Conservation (phyloP, 1,139 yeast genomes). For the Petasospora rhodanensis region DNA sequence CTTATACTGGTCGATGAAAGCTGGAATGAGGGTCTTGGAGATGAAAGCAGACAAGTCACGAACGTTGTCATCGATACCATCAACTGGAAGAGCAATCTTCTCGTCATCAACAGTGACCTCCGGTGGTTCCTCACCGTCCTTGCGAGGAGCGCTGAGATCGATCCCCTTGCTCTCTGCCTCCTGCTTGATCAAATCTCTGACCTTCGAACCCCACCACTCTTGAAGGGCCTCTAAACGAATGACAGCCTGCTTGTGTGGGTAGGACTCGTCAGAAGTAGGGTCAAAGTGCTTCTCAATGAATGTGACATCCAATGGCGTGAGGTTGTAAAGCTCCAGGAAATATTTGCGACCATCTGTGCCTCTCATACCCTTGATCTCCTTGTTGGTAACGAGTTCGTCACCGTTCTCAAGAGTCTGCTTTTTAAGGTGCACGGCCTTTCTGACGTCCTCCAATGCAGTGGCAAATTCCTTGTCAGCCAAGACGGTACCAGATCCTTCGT, state of each 20-base stretch:
- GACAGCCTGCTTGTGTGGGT: slow-evolving; percentile 79
- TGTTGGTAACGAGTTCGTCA: slow-evolving; percentile 57
- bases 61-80: slow-evolving; percentile 63
- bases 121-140: slow-evolving; percentile 34
- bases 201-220: slow-evolving; percentile 79
- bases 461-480: slow-evolving; percentile 48
- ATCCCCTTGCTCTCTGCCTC: slow-evolving; percentile 38
- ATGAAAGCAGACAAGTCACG: slow-evolving; percentile 66
- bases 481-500: slow-evolving; percentile 46
- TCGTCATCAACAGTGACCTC: slow-evolving; percentile 54
- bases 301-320: slow-evolving; percentile 79
- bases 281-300: slow-evolving; percentile 58
- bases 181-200: slow-evolving; percentile 48
- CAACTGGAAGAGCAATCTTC: slow-evolving; percentile 67
- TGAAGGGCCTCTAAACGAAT: slow-evolving; percentile 86
- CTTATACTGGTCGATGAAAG: slow-evolving; percentile 52
- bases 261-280: slow-evolving; percentile 37
- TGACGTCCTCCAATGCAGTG: slow-evolving; percentile 53
- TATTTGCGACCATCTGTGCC: slow-evolving; percentile 88
- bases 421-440: slow-evolving; percentile 76
- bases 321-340: slow-evolving; percentile 75
- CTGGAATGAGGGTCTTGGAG: slow-evolving; percentile 54
- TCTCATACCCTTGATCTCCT: slow-evolving; percentile 77
- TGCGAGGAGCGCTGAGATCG: slow-evolving; percentile 25
- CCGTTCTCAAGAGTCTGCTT: slow-evolving; percentile 53